A percentile compares a stretch with the other conserved stretches of the same genome.
These are phyloP conservation scores for Omphalotus olearius DNA, from an alignment of 1,284 basidiomycete genomes.

Conservation along the genomic window DNA sequence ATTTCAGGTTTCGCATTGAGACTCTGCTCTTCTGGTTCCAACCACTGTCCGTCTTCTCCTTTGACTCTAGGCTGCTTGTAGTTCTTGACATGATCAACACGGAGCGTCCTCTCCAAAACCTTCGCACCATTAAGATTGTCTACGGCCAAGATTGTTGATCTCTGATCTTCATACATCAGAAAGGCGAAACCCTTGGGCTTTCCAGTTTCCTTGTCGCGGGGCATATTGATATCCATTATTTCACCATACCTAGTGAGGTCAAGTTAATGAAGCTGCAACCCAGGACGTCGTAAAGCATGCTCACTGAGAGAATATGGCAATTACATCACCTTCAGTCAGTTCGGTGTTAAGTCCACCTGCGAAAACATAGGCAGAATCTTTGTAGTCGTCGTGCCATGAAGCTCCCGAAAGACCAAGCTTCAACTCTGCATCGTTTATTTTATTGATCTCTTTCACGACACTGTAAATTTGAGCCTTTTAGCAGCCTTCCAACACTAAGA, in stretches of 20 bases:
- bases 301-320: slow-evolving; percentile 96
- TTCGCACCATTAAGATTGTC: slow-evolving; percentile 97
- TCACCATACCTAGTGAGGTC: slow-evolving; percentile 79
- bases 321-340: slow-evolving; percentile 96
- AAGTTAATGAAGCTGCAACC: background rate
- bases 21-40: slow-evolving; percentile 81
- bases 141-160: slow-evolving; percentile 93
- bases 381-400: slow-evolving; percentile 99
- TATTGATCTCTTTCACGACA: slow-evolving; percentile 88
- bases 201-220: slow-evolving; percentile 87
- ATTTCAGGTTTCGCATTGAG: slow-evolving; percentile 81
- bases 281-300: slow-evolving; percentile 23
- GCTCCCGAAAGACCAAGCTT: slow-evolving; percentile 69
- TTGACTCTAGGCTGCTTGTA: slow-evolving; percentile 87
- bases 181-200: slow-evolving; percentile 93
- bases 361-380: slow-evolving; percentile 95
- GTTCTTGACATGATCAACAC: slow-evolving; percentile 93
- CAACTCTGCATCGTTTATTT: slow-evolving; percentile 92
- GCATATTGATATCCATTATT: slow-evolving; percentile 92
- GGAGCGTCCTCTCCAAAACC: slow-evolving; percentile 81
- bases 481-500: background rate
- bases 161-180: slow-evolving; percentile 98
- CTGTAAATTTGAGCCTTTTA: slow-evolving; percentile 36
- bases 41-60: slow-evolving; percentile 84
- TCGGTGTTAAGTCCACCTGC: slow-evolving; percentile 84